A percentile compares a stretch with the other conserved stretches of the same genome.
These are phyloP conservation scores for Singerocomus inundabilis DNA, from an alignment of 1,284 basidiomycete genomes.

Conservation along the genomic window DNA sequence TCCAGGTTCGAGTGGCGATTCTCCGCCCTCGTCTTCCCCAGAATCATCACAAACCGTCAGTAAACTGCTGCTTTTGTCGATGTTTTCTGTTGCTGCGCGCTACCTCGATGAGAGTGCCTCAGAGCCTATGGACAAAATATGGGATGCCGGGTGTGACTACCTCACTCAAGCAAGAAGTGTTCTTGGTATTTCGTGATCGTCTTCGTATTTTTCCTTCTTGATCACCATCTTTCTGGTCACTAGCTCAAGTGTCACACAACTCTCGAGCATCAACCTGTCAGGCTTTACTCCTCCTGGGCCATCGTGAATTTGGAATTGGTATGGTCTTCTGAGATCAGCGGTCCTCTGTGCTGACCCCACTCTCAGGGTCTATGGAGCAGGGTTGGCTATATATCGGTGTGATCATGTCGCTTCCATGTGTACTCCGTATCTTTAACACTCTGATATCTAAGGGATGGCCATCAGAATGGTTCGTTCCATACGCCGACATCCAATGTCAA, in stretches of 20 bases:
- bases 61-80: constrained; percentile 69
- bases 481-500: neutral
- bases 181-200: constrained; percentile 47
- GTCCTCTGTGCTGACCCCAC: constrained; percentile 9
- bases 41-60: constrained; percentile 63
- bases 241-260: constrained; percentile 65
- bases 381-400: constrained; percentile 79
- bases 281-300: constrained; percentile 73
- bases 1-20: constrained; percentile 10
- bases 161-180: constrained; percentile 65
- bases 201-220: constrained; percentile 5
- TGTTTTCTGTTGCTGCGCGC: constrained; percentile 76
- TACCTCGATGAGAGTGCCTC: constrained; percentile 55
- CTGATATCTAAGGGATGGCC: constrained; percentile 56
- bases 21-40: constrained; percentile 37
- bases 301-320: constrained; percentile 82
- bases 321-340: constrained; percentile 3
- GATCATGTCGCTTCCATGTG: constrained; percentile 20
- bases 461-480: constrained; percentile 61
- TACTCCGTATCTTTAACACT: neutral
- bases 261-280: constrained; percentile 71
- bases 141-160: constrained; percentile 71
- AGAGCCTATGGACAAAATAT: constrained; percentile 55
- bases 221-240: constrained; percentile 1
- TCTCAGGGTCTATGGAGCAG: constrained; percentile 66